Evolutionary conservation across 371 early-diverging fungal genomes (phyloP), one percentile per base, ranked within the genome.

Genomic region (Mortierella sp.): DNA sequence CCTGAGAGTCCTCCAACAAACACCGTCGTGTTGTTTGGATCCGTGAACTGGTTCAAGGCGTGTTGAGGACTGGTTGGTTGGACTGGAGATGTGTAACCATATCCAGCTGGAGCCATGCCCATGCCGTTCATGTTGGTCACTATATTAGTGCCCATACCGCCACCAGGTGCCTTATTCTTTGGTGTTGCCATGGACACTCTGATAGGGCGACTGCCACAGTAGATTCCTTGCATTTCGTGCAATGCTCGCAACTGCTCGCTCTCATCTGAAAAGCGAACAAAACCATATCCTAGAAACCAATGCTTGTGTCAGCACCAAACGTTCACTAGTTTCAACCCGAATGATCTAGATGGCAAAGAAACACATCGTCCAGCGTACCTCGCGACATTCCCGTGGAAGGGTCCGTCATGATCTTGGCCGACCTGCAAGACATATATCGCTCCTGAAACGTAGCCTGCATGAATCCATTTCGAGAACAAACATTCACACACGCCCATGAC

Each of bases 11-110:
- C 96, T 22, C 98, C 98, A 8, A 97, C 94, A 84, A 97, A 97
- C 16, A 97, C 95, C 1, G 98, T 96, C 2, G 96, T 96, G 79
- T 96, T 96, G 74, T 82, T 90, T 29, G 95, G 95, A 70, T 97
- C 98, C 5, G 76, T 82, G 68, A 78, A 81, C 45, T 79, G 80
- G 46, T 71, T 78, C 24, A 49, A 14, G 19, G 79, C 60, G 10
- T 71, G 63, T 28, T 78, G 79, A 21, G 81, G 66, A n/a, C 74
- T 67, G 13, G 49, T 54, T 5, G 78, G 27, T 25, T 85, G 87
- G 41, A 80, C 17, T 62, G 69, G 58, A 71, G 84, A 46, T 60
- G 78, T 54, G 79, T 70, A 83, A 27, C 82, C 81, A 49, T 80
- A 79, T 48, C 81, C 79, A 37, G 78, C 58, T 24, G 68, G 46